Conservation (phyloP, 305 asterid species). For the Solanum hybrid region DNA sequence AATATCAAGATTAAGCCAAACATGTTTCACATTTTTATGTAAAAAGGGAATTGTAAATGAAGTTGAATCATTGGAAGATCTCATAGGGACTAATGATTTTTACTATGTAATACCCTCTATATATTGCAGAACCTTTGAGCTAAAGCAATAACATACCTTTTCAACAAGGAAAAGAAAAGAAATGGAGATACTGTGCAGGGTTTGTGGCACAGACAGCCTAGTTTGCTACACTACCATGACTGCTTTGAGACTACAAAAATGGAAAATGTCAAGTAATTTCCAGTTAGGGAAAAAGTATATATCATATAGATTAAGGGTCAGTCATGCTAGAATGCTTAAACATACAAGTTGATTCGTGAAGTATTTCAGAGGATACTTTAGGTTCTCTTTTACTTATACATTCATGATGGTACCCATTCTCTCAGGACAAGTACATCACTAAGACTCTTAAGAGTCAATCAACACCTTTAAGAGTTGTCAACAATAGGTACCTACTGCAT, state of each 20-base stretch:
- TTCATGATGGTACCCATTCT: background rate
- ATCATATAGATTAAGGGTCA: background rate
- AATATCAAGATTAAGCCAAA: background rate
- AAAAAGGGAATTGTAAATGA: background rate
- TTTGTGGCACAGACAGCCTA: background rate
- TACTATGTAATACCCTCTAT: background rate
- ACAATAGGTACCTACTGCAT: background rate
- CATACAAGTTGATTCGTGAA: background rate
- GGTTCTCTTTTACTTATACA: background rate
- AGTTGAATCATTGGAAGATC: background rate
- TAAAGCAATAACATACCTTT: background rate
- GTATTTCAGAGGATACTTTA: background rate
- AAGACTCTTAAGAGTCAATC: background rate
- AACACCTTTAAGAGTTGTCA: background rate
- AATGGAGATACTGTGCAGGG: background rate
- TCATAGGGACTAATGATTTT: background rate
- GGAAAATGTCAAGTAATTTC: background rate
- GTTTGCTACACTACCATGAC: background rate
- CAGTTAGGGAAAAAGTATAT: background rate
- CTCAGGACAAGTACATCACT: background rate
- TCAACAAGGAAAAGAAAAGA: background rate
- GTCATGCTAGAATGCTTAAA: background rate
- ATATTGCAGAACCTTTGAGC: background rate
- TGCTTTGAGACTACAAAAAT: background rate
- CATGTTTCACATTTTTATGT: background rate